These are phyloP conservation scores for Cladosporium sphaerospermum DNA, from an alignment of 2,329 filamentous ascomycete genomes.

Conservation along the genomic window DNA sequence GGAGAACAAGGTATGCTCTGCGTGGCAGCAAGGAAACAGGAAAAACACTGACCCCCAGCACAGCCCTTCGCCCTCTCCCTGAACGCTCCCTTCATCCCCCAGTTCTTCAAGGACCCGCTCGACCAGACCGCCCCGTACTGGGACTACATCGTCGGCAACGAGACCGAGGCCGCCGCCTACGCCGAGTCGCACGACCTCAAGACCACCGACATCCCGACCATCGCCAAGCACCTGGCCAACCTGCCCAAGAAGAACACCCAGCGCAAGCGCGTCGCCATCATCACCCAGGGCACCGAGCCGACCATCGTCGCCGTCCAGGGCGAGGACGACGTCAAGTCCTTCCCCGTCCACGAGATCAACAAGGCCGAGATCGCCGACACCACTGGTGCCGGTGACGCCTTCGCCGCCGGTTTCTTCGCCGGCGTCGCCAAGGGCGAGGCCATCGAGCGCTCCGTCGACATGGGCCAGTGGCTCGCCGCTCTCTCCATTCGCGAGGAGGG, in stretches of 20 bases:
- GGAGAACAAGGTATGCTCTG: slow-evolving; percentile 65
- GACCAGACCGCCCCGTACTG: slow-evolving; percentile 84
- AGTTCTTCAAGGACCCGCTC: slow-evolving; percentile 96
- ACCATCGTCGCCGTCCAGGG: slow-evolving; percentile 71
- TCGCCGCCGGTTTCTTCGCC: slow-evolving; percentile 88
- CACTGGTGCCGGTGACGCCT: slow-evolving; percentile 92
- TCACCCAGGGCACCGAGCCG: slow-evolving; percentile 90
- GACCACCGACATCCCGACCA: slow-evolving; percentile 72
- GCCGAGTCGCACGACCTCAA: slow-evolving; percentile 71
- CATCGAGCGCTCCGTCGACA: slow-evolving; percentile 72
- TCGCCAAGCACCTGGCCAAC: slow-evolving; percentile 77
- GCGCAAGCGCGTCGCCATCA: slow-evolving; percentile 77
- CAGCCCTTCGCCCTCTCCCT: slow-evolving; percentile 79
- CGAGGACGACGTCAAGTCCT: slow-evolving; percentile 60
- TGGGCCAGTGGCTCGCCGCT: slow-evolving; percentile 94
- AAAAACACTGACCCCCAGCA: not conserved
- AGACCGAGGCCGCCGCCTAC: slow-evolving; percentile 86
- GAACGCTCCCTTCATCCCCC: slow-evolving; percentile 88
- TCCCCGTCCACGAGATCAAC: slow-evolving; percentile 73
- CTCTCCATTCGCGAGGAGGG: slow-evolving; percentile 93
- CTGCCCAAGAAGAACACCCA: slow-evolving; percentile 87
- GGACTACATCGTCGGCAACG: slow-evolving; percentile 95
- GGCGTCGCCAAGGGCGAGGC: slow-evolving; percentile 80
- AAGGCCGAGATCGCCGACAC: slow-evolving; percentile 83
- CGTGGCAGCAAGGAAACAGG: slow-evolving; percentile 8